These are phyloP conservation scores for Pythium aquatile DNA, from an alignment of 352 stramenopile genomes.

Conservation along the genomic window DNA sequence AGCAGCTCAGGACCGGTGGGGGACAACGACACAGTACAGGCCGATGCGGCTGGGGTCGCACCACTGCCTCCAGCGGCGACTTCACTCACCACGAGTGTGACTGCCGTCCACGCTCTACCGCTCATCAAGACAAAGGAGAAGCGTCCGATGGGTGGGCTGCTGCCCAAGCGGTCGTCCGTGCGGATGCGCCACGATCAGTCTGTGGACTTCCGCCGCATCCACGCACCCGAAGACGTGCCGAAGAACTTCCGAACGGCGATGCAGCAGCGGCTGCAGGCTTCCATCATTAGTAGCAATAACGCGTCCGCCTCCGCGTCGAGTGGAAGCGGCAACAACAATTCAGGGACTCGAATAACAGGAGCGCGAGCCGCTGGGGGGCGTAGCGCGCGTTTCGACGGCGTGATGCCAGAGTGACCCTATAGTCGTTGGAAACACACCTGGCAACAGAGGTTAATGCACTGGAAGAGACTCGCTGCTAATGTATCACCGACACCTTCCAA, in stretches of 20 bases:
- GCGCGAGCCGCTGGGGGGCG: neutral
- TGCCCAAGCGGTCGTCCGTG: slow-evolving; percentile 66
- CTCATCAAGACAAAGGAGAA: slow-evolving; percentile 57
- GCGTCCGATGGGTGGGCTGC: slow-evolving; percentile 57
- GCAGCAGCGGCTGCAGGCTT: slow-evolving; percentile 33
- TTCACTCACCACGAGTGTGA: slow-evolving; percentile 36
- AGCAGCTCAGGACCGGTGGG: neutral
- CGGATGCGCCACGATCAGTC: slow-evolving; percentile 60
- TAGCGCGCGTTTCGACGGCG: slow-evolving; percentile 20
- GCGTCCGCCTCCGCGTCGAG: neutral
- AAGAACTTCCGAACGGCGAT: slow-evolving; percentile 69
- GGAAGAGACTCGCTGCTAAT: neutral
- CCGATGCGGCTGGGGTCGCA: neutral
- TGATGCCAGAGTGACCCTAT: slow-evolving; percentile 15
- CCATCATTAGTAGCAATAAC: neutral
- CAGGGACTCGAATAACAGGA: neutral
- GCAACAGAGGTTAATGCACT: neutral
- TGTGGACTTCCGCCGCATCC: slow-evolving; percentile 64
- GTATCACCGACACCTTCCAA: neutral
- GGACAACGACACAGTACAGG: neutral
- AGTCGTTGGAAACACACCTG: no score
- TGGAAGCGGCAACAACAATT: slow-evolving; percentile 8
- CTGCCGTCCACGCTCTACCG: slow-evolving; percentile 44
- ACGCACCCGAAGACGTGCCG: slow-evolving; percentile 69
- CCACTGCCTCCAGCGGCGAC: slow-evolving; percentile 5